Evolutionary conservation across 345 rosid species (phyloP), one percentile per base, ranked within the genome.

Genomic region (Eucalyptus grandis): DNA sequence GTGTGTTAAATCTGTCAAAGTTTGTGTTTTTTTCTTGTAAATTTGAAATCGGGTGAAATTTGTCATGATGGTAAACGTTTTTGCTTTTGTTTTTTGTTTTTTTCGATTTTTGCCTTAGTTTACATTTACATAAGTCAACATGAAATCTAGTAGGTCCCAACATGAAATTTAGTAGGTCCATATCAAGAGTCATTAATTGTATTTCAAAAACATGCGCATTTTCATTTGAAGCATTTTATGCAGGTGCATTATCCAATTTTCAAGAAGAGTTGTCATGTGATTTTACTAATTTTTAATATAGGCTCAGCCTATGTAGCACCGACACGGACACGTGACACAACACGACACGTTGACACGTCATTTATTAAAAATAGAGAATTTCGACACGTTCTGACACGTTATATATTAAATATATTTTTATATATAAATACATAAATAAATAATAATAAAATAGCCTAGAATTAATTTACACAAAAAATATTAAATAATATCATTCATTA

Each of bases 231-330:
- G 31, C 31, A 27, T 14, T 6, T 56, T 56, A 56, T 56, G 30
- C 1, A 24, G 9, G 9, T 5, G 0, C 1, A 3, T 7, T 65
- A 3, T n/a, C 11, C 40, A 8, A n/a, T 67, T 67, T 67, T 67
- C 8, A 65, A 14, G 77, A 67, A 1, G 40, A 3, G 2, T n/a
- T 16, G 22, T 31, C 22, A 31, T 67, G 40, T 0, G 11, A 65
- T 65, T 65, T 30, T 14, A 65, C 37, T 14, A 65, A 65, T 60
- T 12, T 27, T 12, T 60, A 60, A 60, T 5, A 26, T 3, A 8
- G 24, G 58, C 4, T 53, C 4, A 19, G 2, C 58, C n/a, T n/a
- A n/a, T n/a, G n/a, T n/a, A n/a, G n/a, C n/a, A n/a, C n/a, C n/a
- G n/a, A n/a, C n/a, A n/a, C n/a, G n/a, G n/a, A n/a, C n/a, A n/a